Conservation (phyloP, 768 basidiomycete genomes). For the Russula brevipes region DNA sequence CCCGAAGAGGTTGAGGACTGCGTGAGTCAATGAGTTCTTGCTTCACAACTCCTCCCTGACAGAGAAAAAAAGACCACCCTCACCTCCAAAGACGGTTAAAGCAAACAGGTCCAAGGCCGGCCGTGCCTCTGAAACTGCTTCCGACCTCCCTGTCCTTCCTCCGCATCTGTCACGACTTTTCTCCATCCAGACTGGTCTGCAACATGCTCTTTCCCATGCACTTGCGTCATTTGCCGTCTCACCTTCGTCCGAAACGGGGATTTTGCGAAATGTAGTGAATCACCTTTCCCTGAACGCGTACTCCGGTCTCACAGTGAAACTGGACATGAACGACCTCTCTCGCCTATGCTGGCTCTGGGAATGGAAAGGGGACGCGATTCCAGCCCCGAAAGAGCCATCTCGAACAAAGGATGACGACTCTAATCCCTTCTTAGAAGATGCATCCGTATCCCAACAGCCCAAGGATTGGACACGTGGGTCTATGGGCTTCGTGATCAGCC, state of each 20-base stretch:
- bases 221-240: constrained; percentile 78
- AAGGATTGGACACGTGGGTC: constrained; percentile 76
- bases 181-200: constrained; percentile 61
- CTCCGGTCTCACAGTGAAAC: constrained; percentile 56
- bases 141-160: constrained; percentile 40
- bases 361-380: constrained; percentile 58
- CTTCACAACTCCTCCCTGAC: constrained; percentile 2
- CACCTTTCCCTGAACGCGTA: constrained; percentile 68
- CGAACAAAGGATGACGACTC: constrained; percentile 25
- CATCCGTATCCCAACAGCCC: constrained; percentile 31
- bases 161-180: constrained; percentile 55
- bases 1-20: constrained; percentile 62
- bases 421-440: constrained; percentile 29
- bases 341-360: constrained; percentile 88
- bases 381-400: constrained; percentile 23
- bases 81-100: constrained; percentile 48
- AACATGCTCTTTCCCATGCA: constrained; percentile 80
- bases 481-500: constrained; percentile 72
- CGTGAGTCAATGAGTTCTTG: constrained; percentile 36
- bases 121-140: constrained; percentile 23
- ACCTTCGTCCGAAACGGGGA: constrained; percentile 68
- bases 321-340: constrained; percentile 63
- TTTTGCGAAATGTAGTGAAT: constrained; percentile 73
- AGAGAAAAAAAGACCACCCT: constrained; percentile 43
- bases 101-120: constrained; percentile 30